Evolutionary conservation across 73 alveolate genomes (phyloP).

Genomic region (Paramecium octaurelia): DNA sequence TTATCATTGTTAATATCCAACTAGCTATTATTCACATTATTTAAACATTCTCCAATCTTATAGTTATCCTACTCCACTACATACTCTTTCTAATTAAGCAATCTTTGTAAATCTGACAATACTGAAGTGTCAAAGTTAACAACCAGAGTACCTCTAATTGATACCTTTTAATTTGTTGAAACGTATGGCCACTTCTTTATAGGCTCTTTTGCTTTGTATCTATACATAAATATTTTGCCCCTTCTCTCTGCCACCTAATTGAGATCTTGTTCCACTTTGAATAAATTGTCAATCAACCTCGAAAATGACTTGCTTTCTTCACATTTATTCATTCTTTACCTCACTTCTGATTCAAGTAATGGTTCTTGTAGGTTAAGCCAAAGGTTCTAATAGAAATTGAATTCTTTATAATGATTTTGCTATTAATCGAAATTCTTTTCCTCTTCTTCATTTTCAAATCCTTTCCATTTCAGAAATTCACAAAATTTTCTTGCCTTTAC

Average conservation of each 20-base stretch:
- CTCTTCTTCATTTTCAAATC: neutral
- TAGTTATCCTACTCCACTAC: neutral
- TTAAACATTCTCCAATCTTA: neutral
- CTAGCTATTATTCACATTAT: neutral
- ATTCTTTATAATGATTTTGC: neutral
- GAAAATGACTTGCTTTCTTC: neutral
- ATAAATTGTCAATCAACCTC: neutral
- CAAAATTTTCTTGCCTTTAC: neutral
- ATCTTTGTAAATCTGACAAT: neutral
- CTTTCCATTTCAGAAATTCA: neutral
- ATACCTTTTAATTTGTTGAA: neutral
- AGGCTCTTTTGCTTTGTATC: neutral
- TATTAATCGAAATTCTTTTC: neutral
- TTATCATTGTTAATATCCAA: neutral
- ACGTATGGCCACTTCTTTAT: neutral
- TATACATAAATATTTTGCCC: neutral
- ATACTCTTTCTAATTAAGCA: neutral
- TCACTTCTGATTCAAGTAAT: neutral
- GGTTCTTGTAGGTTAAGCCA: neutral
- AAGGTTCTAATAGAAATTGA: neutral
- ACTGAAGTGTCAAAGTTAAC: neutral
- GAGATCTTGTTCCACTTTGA: neutral
- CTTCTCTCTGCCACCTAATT: neutral
- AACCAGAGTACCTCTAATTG: neutral
- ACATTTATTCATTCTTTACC: neutral